Conservation (phyloP, 2,329 filamentous ascomycete genomes). For the Fusarium sp. region DNA sequence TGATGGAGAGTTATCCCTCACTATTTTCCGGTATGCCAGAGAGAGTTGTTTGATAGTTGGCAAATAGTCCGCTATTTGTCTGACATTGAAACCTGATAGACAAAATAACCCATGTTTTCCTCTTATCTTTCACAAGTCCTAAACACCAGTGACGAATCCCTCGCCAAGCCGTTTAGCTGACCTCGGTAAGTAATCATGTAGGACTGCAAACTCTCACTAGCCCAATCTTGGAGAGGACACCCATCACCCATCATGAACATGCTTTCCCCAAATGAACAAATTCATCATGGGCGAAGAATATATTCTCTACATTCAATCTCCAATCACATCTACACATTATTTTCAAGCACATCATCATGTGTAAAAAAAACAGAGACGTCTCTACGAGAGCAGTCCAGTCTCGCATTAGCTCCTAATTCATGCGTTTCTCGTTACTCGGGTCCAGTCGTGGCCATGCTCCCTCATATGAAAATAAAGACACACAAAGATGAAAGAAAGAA, state of each 20-base stretch:
- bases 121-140: neutral
- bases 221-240: neutral
- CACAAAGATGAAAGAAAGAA: conserved; percentile 22
- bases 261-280: neutral
- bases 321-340: neutral
- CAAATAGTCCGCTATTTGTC: neutral
- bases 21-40: neutral
- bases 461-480: conserved; percentile 6
- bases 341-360: neutral
- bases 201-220: neutral
- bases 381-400: conserved; percentile 24
- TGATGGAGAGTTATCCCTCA: neutral
- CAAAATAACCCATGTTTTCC: neutral
- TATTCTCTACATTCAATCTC: neutral
- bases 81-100: neutral
- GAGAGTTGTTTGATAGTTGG: neutral
- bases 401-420: conserved; percentile 26
- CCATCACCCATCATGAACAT: neutral
- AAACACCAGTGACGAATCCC: neutral
- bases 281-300: neutral
- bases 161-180: neutral
- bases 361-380: conserved; percentile 1
- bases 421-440: conserved; percentile 32
- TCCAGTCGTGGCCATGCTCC: conserved; percentile 35
- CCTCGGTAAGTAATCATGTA: neutral